These are phyloP conservation scores for Yueomyces sp. DNA, from an alignment of 805 yeast genomes.

Conservation along the genomic window DNA sequence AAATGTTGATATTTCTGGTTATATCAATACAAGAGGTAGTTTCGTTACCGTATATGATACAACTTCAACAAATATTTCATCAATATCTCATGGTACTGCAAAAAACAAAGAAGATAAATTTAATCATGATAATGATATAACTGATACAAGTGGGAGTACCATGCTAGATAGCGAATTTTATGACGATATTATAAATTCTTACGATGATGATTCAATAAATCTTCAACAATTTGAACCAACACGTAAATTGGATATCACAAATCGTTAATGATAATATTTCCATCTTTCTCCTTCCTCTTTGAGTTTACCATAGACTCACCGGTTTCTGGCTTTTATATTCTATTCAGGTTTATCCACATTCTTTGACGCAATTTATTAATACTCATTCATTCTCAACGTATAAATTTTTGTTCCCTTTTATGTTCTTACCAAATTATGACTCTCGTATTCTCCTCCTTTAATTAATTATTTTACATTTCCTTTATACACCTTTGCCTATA, in stretches of 20 bases:
- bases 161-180: neutral
- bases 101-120: too few relatives aligned
- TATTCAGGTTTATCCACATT: neutral
- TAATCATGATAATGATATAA: neutral
- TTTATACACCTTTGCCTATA: too few relatives aligned
- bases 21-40: neutral
- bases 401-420: too few relatives aligned
- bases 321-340: neutral
- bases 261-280: neutral
- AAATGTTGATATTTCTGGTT: neutral
- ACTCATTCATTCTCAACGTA: neutral
- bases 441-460: too few relatives aligned
- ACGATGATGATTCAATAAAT: neutral
- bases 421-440: too few relatives aligned
- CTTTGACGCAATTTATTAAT: too few relatives aligned
- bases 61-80: neutral
- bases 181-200: neutral
- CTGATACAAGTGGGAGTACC: neutral
- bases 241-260: neutral
- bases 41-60: neutral
- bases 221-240: neutral
- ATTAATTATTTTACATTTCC: too few relatives aligned
- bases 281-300: neutral
- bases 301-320: neutral
- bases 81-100: neutral